These are phyloP conservation scores for Coemansia sp. DNA, from an alignment of 192 early-diverging fungal genomes.

Conservation along the genomic window DNA sequence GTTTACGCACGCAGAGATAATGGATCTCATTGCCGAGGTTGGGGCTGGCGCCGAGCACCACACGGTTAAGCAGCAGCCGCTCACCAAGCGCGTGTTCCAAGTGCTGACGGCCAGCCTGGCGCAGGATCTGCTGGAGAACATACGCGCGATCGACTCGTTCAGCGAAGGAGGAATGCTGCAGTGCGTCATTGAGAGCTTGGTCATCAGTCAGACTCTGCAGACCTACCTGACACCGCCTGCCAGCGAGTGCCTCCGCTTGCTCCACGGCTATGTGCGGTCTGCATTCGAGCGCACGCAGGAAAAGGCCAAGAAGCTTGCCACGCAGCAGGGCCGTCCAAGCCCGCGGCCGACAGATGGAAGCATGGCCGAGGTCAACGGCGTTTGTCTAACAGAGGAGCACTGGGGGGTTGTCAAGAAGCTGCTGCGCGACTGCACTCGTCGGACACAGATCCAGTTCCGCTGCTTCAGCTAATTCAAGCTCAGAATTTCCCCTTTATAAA, in stretches of 20 bases:
- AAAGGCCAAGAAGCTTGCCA: constrained; percentile 32
- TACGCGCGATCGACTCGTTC: constrained; percentile 78
- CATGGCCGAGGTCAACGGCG: constrained; percentile 29
- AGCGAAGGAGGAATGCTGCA: constrained; percentile 91
- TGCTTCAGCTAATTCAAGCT: constrained; percentile 49
- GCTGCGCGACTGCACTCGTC: constrained; percentile 57
- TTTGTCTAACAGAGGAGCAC: constrained; percentile 31
- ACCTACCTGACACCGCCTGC: constrained; percentile 70
- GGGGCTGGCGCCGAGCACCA: constrained; percentile 50
- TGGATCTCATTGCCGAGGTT: constrained; percentile 64
- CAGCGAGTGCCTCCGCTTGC: constrained; percentile 65
- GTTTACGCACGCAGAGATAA: constrained; percentile 86
- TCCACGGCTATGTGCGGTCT: constrained; percentile 72
- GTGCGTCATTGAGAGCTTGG: constrained; percentile 88
- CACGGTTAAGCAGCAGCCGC: constrained; percentile 57
- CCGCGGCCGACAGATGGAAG: constrained; percentile 19
- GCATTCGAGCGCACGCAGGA: constrained; percentile 55
- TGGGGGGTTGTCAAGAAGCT: constrained; percentile 52
- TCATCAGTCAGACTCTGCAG: constrained; percentile 79
- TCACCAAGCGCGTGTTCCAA: constrained; percentile 75
- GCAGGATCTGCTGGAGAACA: constrained; percentile 74
- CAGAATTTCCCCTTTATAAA: neutral
- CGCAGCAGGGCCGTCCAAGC: constrained; percentile 29
- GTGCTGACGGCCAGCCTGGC: constrained; percentile 70
- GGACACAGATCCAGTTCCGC: constrained; percentile 64